phyloP scores from a whole-genome alignment of 2,329 filamentous ascomycete genomes.

The Basipetospora chlamydospora region DNA sequence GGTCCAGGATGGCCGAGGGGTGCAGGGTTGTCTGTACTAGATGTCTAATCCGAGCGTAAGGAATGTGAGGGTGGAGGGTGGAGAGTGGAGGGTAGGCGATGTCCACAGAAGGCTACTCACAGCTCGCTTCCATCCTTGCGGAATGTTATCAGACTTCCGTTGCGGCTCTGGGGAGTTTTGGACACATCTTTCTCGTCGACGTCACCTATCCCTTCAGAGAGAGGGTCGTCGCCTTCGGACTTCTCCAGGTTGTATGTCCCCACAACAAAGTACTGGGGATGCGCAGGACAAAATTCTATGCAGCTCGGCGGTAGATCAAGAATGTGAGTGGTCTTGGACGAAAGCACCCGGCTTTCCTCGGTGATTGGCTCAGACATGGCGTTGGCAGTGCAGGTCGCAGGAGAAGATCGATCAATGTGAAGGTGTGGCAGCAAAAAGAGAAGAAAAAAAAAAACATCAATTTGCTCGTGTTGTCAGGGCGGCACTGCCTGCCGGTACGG shows the following conservation, averaged over 20 bases:
- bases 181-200: conserved; percentile 12
- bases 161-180: conserved; percentile 44
- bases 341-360: conserved; percentile 11
- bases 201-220: conserved; percentile 11
- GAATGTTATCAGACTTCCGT: conserved; percentile 60
- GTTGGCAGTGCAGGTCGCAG: too few species aligned
- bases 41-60: conserved; percentile 21
- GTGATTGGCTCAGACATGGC: background rate
- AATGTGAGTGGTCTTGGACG: conserved; percentile 31
- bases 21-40: conserved; percentile 45
- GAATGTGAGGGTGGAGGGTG: too few species aligned
- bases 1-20: conserved; percentile 65
- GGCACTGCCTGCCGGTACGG: too few species aligned
- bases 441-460: background rate
- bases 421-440: background rate
- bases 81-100: too few species aligned
- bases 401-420: too few species aligned
- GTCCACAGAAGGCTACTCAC: background rate
- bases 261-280: conserved; percentile 55
- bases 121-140: conserved; percentile 20
- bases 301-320: conserved; percentile 63
- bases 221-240: too few species aligned
- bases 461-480: too few species aligned
- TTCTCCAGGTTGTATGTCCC: conserved; percentile 72
- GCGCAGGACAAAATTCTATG: conserved; percentile 53